A percentile compares a stretch with the other conserved stretches of the same genome.
Conservation (phyloP, 73 alveolate genomes). For the Loxodes magnus region DNA sequence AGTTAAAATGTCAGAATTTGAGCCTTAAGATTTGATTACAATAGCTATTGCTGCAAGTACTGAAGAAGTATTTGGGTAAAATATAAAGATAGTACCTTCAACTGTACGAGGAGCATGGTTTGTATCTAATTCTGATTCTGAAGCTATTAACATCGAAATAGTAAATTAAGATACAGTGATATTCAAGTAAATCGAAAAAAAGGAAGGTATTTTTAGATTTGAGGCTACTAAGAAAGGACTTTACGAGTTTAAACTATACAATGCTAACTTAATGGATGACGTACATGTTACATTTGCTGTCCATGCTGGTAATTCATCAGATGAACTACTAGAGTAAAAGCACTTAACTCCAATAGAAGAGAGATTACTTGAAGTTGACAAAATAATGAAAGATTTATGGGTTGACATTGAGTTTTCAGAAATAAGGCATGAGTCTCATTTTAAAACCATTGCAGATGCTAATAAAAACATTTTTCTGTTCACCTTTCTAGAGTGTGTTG, state of each 20-base stretch:
- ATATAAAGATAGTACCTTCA: conserved; percentile 2
- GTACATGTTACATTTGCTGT: neutral
- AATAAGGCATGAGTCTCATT: neutral
- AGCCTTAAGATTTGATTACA: conserved; percentile 11
- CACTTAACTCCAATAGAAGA: neutral
- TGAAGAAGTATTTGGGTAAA: conserved; percentile 2
- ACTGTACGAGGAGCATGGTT: conserved; percentile 4
- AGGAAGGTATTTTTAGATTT: neutral
- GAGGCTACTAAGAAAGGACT: neutral
- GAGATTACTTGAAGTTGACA: neutral
- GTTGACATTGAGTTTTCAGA: neutral
- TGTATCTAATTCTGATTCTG: neutral
- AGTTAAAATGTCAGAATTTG: conserved; percentile 3
- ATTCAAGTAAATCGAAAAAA: neutral
- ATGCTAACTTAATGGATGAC: neutral
- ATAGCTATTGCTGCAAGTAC: conserved; percentile 2
- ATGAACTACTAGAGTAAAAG: neutral
- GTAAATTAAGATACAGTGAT: neutral
- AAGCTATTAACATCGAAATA: neutral
- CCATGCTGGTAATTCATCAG: neutral
- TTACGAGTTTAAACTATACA: neutral
- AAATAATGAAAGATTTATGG: neutral
- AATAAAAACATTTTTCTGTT: neutral
- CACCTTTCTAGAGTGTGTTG: neutral
- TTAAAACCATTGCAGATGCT: neutral